Conservation (phyloP, 2,329 filamentous ascomycete genomes). For the Leptosphaerulina australis region DNA sequence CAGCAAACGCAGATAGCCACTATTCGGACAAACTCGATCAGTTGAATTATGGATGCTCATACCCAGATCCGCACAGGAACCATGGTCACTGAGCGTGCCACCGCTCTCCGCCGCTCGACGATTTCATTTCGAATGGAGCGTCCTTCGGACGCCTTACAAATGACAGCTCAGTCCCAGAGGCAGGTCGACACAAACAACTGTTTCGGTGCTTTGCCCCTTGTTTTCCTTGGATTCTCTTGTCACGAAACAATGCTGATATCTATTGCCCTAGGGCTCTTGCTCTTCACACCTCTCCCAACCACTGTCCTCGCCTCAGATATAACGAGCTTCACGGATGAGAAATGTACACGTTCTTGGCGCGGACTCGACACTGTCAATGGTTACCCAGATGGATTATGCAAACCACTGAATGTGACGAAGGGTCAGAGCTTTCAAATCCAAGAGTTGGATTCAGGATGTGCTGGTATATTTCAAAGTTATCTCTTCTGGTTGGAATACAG, state of each 20-base stretch:
- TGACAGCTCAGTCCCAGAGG: too few species aligned
- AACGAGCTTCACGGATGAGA: constrained; percentile 20
- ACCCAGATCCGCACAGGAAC: not conserved
- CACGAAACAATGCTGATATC: not conserved
- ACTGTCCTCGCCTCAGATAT: constrained; percentile 18
- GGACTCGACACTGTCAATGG: constrained; percentile 23
- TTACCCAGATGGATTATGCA: constrained; percentile 28
- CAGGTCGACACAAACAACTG: not conserved
- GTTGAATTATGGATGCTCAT: too few species aligned
- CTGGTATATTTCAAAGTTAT: constrained; percentile 18
- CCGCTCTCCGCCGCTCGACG: not conserved
- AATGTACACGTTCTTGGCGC: constrained; percentile 20
- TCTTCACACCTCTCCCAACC: not conserved
- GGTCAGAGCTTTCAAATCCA: constrained; percentile 33
- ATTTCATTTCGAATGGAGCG: constrained; percentile 7
- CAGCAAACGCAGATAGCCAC: too few species aligned
- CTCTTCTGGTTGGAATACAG: not conserved
- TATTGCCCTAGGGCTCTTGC: not conserved
- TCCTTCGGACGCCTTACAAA: not conserved
- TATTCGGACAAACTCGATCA: too few species aligned
- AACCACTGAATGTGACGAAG: constrained; percentile 18
- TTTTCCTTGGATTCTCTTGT: too few species aligned
- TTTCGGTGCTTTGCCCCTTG: not conserved
- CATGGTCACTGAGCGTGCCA: not conserved
- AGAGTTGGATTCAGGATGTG: constrained; percentile 33